These are phyloP conservation scores for Microbotryum intermedium DNA, from an alignment of 1,284 basidiomycete genomes.

Conservation along the genomic window DNA sequence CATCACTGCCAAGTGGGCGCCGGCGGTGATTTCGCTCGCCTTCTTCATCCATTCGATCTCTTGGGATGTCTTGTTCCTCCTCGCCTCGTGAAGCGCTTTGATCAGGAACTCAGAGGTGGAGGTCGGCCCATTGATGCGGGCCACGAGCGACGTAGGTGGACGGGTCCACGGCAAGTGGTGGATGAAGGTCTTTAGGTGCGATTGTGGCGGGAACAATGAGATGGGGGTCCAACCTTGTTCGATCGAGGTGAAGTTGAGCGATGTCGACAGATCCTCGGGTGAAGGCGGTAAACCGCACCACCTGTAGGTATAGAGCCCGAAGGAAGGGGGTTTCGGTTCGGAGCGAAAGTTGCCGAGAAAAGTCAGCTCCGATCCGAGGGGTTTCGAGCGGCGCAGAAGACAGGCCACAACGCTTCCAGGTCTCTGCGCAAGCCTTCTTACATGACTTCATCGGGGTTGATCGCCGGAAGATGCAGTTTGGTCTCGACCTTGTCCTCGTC, in stretches of 20 bases:
- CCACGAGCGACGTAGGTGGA: constrained; percentile 47
- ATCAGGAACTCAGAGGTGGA: constrained; percentile 53
- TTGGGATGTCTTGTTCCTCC: constrained; percentile 62
- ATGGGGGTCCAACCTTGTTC: constrained; percentile 63
- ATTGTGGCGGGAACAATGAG: constrained; percentile 64
- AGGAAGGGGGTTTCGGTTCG: constrained; percentile 11
- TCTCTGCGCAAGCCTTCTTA: neutral
- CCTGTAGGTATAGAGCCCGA: constrained; percentile 49
- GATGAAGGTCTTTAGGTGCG: constrained; percentile 12
- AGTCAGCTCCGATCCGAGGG: too few relatives aligned
- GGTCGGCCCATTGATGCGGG: constrained; percentile 43
- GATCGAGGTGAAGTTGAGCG: constrained; percentile 19
- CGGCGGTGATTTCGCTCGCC: constrained; percentile 73
- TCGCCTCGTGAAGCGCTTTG: constrained; percentile 61
- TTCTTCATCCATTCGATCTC: constrained; percentile 55
- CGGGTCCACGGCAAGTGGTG: constrained; percentile 36
- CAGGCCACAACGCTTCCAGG: too few relatives aligned
- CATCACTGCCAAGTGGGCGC: constrained; percentile 80
- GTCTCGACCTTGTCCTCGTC: constrained; percentile 44
- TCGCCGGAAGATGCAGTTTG: constrained; percentile 13
- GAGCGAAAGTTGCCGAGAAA: neutral
- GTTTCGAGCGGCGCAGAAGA: too few relatives aligned
- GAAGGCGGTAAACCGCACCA: constrained; percentile 45
- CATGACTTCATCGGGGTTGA: constrained; percentile 17
- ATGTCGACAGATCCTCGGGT: constrained; percentile 46